phyloP scores from a whole-genome alignment of 2,329 filamentous ascomycete genomes.

The Basipetospora chlamydospora region DNA sequence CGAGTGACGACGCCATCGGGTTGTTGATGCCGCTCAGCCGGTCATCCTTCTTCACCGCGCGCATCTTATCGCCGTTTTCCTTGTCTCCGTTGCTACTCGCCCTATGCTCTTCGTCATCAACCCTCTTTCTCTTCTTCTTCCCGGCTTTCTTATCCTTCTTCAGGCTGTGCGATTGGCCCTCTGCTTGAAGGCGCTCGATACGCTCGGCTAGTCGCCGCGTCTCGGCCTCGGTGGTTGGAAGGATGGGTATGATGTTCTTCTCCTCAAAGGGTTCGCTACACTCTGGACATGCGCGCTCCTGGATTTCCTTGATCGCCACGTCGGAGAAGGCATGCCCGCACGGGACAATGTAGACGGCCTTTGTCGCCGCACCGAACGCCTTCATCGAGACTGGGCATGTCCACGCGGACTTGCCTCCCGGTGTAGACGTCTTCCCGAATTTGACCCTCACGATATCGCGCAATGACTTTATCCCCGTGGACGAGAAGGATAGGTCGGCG shows the following conservation, averaged over 20 bases:
- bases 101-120: constrained; percentile 24
- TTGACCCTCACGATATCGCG: constrained; percentile 80
- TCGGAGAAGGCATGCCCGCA: constrained; percentile 93
- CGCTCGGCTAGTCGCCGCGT: constrained; percentile 52
- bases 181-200: constrained; percentile 51
- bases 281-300: constrained; percentile 47
- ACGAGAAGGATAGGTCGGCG: constrained; percentile 21
- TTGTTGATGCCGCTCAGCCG: constrained; percentile 65
- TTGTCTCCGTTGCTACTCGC: constrained; percentile 22
- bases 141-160: constrained; percentile 65
- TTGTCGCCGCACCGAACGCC: constrained; percentile 63
- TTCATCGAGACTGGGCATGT: constrained; percentile 82
- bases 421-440: constrained; percentile 37
- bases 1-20: constrained; percentile 67
- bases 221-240: constrained; percentile 58
- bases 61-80: constrained; percentile 15
- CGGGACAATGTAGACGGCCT: constrained; percentile 78
- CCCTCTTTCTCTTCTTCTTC: constrained; percentile 57
- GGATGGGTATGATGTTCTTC: constrained; percentile 69
- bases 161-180: constrained; percentile 68
- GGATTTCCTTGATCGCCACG: constrained; percentile 68
- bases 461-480: constrained; percentile 57
- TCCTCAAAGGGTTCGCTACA: constrained; percentile 62
- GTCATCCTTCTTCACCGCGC: constrained; percentile 16
- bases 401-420: constrained; percentile 36